Evolutionary conservation across 768 basidiomycete genomes (phyloP).

Genomic region (Tephrocybe sp.): DNA sequence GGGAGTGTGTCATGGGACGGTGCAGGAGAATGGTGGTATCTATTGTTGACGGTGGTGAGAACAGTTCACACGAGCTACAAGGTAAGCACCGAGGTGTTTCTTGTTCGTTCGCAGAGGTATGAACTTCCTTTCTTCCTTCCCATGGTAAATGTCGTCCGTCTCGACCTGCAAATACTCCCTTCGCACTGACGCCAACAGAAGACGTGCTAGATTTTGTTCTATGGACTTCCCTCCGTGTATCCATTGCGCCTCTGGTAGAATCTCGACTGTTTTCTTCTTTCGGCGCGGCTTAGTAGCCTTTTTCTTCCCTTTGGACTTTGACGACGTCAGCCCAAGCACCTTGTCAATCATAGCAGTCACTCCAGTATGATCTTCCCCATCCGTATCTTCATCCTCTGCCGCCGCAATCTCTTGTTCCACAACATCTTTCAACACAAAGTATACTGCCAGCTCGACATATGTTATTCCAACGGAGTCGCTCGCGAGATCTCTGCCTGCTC

Average conservation of each 20-base stretch:
- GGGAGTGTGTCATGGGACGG: background rate
- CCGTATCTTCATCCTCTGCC: background rate
- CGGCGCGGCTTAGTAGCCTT: background rate
- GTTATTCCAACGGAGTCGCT: conserved; percentile 13
- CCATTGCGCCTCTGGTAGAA: background rate
- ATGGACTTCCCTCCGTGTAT: background rate
- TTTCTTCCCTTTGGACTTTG: conserved; percentile 10
- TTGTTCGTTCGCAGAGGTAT: too few species aligned
- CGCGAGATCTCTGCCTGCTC: conserved; percentile 14
- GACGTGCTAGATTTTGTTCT: background rate
- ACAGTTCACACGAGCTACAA: conserved; percentile 9
- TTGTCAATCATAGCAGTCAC: background rate
- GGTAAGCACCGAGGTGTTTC: conserved; percentile 2
- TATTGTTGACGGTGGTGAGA: background rate
- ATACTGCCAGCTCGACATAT: conserved; percentile 13
- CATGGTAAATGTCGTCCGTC: background rate
- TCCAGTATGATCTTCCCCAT: background rate
- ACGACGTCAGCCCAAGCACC: background rate
- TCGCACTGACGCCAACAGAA: background rate
- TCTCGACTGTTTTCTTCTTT: background rate
- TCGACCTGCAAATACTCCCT: background rate
- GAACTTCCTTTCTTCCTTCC: background rate
- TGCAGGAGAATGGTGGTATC: background rate
- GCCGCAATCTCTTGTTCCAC: background rate
- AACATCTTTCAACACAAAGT: background rate